Percentiles rank a stretch among this genome's conserved stretches.
Conservation (phyloP, 108 stramenopile genomes). For the Chaetoceros tenuissimus region DNA sequence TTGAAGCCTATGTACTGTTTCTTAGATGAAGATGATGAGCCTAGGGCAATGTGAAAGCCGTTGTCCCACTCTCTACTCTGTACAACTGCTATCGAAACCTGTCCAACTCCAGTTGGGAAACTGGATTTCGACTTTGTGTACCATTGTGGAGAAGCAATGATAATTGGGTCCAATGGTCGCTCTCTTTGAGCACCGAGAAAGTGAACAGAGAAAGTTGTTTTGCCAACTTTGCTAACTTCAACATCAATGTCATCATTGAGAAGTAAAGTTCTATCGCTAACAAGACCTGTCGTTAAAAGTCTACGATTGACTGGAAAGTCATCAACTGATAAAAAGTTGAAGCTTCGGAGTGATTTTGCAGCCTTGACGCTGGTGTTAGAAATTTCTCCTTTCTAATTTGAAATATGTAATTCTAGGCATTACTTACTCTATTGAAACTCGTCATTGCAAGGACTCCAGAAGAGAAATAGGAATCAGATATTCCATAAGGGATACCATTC, state of each 20-base stretch:
- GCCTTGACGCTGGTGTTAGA: not conserved
- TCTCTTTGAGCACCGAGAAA: not conserved
- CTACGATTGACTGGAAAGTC: not conserved
- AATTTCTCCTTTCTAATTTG: not conserved
- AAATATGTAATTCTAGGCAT: not conserved
- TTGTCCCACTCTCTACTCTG: not conserved
- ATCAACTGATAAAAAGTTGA: not conserved
- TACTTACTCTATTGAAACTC: not conserved
- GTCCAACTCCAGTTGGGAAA: not conserved
- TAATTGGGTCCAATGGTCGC: not conserved
- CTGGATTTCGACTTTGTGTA: not conserved
- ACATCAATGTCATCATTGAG: not conserved
- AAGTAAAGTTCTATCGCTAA: no score
- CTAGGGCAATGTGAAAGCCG: not conserved
- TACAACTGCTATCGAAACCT: not conserved
- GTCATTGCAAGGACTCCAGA: not conserved
- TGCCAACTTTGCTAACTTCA: not conserved
- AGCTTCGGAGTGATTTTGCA: not conserved
- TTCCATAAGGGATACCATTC: not conserved
- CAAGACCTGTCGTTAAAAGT: not conserved
- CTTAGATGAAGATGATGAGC: not conserved
- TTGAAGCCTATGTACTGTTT: not conserved
- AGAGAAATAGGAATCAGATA: not conserved
- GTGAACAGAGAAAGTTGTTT: not conserved
- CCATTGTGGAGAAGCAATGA: not conserved